Evolutionary conservation across 768 basidiomycete genomes (phyloP).

Genomic region (Gloeopeniophorella convolvens): DNA sequence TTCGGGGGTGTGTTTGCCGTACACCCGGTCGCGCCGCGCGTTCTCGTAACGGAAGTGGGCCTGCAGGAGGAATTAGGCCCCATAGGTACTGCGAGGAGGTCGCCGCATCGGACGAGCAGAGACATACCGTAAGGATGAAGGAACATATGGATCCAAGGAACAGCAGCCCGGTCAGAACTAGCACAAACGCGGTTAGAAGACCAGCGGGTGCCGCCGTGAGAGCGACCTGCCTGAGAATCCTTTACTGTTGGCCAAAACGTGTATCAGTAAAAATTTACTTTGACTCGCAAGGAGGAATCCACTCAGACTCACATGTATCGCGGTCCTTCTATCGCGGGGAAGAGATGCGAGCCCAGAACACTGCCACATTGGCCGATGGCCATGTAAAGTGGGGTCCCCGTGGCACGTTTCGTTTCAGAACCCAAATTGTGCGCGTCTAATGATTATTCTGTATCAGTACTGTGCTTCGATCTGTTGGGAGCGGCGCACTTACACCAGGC

Average conservation of each 20-base stretch:
- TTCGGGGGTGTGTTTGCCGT: slow-evolving; percentile 44
- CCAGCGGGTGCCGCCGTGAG: neutral
- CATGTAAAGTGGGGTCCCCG: slow-evolving; percentile 74
- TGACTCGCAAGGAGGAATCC: neutral
- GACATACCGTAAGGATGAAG: slow-evolving; percentile 43
- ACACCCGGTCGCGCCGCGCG: slow-evolving; percentile 41
- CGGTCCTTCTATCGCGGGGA: slow-evolving; percentile 57
- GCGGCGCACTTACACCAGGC: slow-evolving; percentile 59
- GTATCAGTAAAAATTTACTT: neutral
- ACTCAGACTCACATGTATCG: slow-evolving; percentile 48
- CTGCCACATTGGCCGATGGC: slow-evolving; percentile 75
- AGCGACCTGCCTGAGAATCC: slow-evolving; percentile 47
- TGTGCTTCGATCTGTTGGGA: neutral
- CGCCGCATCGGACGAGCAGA: neutral
- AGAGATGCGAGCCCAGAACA: slow-evolving; percentile 68
- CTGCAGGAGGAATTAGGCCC: slow-evolving; percentile 28
- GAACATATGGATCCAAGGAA: slow-evolving; percentile 51
- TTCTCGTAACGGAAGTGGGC: slow-evolving; percentile 61
- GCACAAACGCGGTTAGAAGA: slow-evolving; percentile 10
- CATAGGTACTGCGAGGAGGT: neutral
- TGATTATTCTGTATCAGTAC: slow-evolving; percentile 1
- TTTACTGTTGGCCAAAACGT: slow-evolving; percentile 31
- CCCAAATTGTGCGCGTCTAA: slow-evolving; percentile 71
- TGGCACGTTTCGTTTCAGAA: slow-evolving; percentile 71
- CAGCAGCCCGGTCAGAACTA: slow-evolving; percentile 45